Evolutionary conservation across 345 rosid species (phyloP), one percentile per base, ranked within the genome.

Genomic region (Punica granatum): DNA sequence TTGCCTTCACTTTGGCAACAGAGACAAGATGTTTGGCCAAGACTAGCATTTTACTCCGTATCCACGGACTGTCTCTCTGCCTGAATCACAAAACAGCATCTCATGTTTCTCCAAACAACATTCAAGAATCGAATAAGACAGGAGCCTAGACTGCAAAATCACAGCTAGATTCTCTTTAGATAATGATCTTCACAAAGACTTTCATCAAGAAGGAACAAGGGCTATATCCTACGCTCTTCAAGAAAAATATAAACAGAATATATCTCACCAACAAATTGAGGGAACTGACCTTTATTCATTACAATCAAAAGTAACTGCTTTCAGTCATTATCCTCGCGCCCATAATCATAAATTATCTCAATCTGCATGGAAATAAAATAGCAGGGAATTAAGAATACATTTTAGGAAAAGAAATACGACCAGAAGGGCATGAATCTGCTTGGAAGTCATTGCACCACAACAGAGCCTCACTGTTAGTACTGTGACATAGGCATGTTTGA

Each of bases 331-430:
- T 85, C 93, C 78, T 92, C 98, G 73, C 77, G 85, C 65, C 97
- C 98, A 84, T 81, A 93, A 82, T 93, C 43, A 68, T 90, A 93
- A 37, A 80, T 74, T 60, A 93, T 90, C 86, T 93, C 94, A 80
- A 93, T 89, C 98, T 93, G 92, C 89, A 83, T 63, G 21, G 64
- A 44, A 43, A 76, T 26, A 39, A 74, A 69, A 64, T 13, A 60
- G 43, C 49, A 73, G 32, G 69, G 41, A 35, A 33, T 62, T 65
- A 25, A 77, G 49, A 39, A 39, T 44, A 12, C 65, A 62, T 21
- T 11, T 34, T 34, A 37, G n/a, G 28, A 25, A 64, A 8, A 28
- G 26, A 21, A n/a, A 11, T 16, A 54, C 26, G 33, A 66, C n/a
- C 43, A 2, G 26, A 30, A 34, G 35, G 43, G 2, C n/a, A n/a